Conservation (phyloP, 192 early-diverging fungal genomes). For the Gryganskiella cystojenkinii region DNA sequence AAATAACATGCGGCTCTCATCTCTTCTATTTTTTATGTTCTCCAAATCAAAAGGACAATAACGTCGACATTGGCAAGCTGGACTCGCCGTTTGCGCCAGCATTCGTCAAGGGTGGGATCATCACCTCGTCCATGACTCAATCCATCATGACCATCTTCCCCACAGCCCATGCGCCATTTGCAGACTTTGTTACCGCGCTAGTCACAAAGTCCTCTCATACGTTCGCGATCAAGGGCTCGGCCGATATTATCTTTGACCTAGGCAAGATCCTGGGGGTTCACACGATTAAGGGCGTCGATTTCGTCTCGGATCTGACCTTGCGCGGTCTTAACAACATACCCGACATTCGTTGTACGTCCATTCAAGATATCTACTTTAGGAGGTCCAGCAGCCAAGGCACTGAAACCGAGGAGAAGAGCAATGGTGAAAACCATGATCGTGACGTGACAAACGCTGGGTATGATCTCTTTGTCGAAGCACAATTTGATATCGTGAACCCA, state of each 20-base stretch:
- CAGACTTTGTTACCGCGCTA: slow-evolving; percentile 16
- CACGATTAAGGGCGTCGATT: slow-evolving; percentile 21
- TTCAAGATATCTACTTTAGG: neutral
- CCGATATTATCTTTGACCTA: slow-evolving; percentile 35
- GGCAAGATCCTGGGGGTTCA: slow-evolving; percentile 26
- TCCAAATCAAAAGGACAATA: slow-evolving; percentile 13
- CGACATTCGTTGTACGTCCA: slow-evolving; percentile 12
- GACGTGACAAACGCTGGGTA: neutral
- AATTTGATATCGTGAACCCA: slow-evolving; percentile 19
- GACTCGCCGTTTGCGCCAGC: slow-evolving; percentile 33
- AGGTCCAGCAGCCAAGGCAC: neutral
- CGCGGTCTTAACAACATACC: slow-evolving; percentile 29
- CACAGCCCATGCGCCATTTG: neutral
- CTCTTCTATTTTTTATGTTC: neutral
- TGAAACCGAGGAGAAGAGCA: neutral
- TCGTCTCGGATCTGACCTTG: slow-evolving; percentile 31
- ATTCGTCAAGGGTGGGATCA: slow-evolving; percentile 8
- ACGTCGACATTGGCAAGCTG: slow-evolving; percentile 18
- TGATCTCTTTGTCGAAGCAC: neutral
- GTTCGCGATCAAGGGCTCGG: slow-evolving; percentile 28
- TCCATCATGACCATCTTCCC: slow-evolving; percentile 15
- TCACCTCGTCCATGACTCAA: slow-evolving; percentile 11
- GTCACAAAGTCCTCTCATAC: slow-evolving; percentile 24
- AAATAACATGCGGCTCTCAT: neutral
- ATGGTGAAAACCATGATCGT: too few species aligned